Base-by-base conservation (phyloP, 2,329 filamentous ascomycete genomes). In the Paraphaeosphaeria sporulosa region DNA sequence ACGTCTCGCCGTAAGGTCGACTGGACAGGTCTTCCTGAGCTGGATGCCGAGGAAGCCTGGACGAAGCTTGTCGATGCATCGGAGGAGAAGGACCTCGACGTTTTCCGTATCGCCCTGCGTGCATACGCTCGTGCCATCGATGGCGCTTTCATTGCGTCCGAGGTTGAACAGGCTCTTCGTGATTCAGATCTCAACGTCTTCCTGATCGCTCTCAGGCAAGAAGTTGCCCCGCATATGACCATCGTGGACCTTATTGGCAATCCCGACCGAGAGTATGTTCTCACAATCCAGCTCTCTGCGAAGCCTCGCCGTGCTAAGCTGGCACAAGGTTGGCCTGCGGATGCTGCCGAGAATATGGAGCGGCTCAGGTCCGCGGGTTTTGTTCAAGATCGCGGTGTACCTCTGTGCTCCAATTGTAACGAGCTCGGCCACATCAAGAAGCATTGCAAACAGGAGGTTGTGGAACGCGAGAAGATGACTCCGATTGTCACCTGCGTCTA, bases 301-400 rank as follows among this genome's bases (percentile, higher is more conserved):
- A 86, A 86, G 64, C 85, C 89, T 52, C 85, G 85, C 54, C 73
- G 76, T 48, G 62, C 65, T 13, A 77, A 69, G 66, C 86, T 91
- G 74, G 82, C 81, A 21, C 81, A 85, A 1, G 74, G 79, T 1
- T 92, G 88, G 87, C 90, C 90, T 4, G 76, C 82, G 59, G 79
- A 79, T 27, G 70, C 80, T 0, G 85, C 85, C 15, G 87, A 91
- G 70, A 90, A 92, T 66, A 61, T 89, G 3, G 76, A 81, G 63
- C 88, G 90, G 36, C 84, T 93, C n/a, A 77, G 80, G 2, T 84
- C 91, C 63, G 89, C 88, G 47, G 90, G 90, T 4, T 86, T 89
- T 62, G 80, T 87, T 15, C 85, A 89, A 32, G 82, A 87, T 55
- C 82, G 84, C 46, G 85, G 85, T 48, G 74, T 89, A 36, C 81